Evolutionary conservation across 2,329 filamentous ascomycete species (phyloP), one percentile per base, ranked within the genome.

Genomic region (Corniculantispora saksenae): DNA sequence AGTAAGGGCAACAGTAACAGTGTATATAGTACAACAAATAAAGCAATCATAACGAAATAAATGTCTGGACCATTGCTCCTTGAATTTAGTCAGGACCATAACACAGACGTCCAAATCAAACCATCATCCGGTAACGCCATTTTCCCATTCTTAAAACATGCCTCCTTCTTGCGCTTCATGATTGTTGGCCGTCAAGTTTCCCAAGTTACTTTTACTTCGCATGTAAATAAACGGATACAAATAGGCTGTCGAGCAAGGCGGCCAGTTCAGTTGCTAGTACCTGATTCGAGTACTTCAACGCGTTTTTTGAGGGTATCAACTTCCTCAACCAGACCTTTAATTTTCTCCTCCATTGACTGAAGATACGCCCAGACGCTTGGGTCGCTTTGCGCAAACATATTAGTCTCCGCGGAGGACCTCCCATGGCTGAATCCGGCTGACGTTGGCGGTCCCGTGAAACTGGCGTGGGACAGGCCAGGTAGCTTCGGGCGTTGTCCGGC

Each of bases 351-450:
- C 58, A 94, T 80, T 21, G 83, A 84, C 64, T 92, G 88, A 40
- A 94, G 86, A 71, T 93, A 93, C 4, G 83, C 79, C 89, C 89
- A 93, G 10, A 94, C 80, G 50, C 87, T 88, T 67, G 87, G 82
- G 59, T 88, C 86, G 21, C 81, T 80, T 21, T 83, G 79, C 61
- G 86, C 81, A 74, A 92, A 89, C 66, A 92, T 82, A 70, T 92
- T 92, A 67, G 86, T 86, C 68, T 86, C 85, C 51, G 79, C 80
- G 23, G 84, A 78, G 61, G 79, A 75, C 47, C 73, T 71, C 13
- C 68, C 69, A 64, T 76, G 75, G 35, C 71, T 70, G 63, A 73
- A 75, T n/a, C 71, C 69, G n/a, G 72, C 67, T 6, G 75, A 70
- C n/a, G 66, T 67, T 3, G 76, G 69, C 19, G 76, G 40, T 12